phyloP scores from a whole-genome alignment of 148 eudicot species.

The Cornus controversa region DNA sequence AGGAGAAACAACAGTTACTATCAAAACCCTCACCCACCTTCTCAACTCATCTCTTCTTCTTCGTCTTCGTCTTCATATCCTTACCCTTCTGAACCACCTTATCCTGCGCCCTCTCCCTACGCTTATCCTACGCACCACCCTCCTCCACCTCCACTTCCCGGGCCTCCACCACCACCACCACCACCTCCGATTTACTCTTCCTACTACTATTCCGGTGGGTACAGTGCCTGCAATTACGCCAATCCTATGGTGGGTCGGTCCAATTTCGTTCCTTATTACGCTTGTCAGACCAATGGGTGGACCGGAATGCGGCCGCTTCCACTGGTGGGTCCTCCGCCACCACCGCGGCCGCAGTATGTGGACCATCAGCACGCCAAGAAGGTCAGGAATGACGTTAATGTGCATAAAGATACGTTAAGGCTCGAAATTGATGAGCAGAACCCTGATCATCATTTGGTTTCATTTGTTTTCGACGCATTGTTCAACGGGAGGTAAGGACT shows the following conservation, averaged over 20 bases:
- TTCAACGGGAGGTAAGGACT: slow-evolving; percentile 69
- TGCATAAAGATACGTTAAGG: slow-evolving; percentile 65
- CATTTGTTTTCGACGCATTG: slow-evolving; percentile 72
- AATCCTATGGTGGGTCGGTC: slow-evolving; percentile 25
- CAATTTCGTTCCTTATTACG: slow-evolving; percentile 23
- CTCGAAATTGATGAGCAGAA: slow-evolving; percentile 46
- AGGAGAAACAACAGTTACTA: slow-evolving; percentile 34
- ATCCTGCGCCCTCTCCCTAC: slow-evolving; percentile 6
- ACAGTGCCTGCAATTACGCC: slow-evolving; percentile 23
- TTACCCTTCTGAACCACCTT: slow-evolving; percentile 9
- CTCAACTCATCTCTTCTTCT: slow-evolving; percentile 25
- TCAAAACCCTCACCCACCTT: slow-evolving; percentile 26
- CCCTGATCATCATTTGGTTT: slow-evolving; percentile 58
- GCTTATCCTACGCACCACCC: slow-evolving; percentile 19
- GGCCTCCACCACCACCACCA: slow-evolving; percentile 7
- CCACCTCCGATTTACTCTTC: slow-evolving; percentile 13
- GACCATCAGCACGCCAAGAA: slow-evolving; percentile 77
- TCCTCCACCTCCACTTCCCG: slow-evolving; percentile 15
- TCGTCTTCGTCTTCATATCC: slow-evolving; percentile 11
- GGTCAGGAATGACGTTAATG: slow-evolving; percentile 81
- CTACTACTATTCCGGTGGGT: slow-evolving; percentile 23
- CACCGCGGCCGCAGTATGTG: slow-evolving; percentile 47
- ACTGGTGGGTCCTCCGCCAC: slow-evolving; percentile 27
- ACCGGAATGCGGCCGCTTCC: slow-evolving; percentile 29
- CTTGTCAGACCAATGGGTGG: slow-evolving; percentile 39